phyloP scores from a whole-genome alignment of 352 stramenopile species.

The Phytophthora gonapodyides region DNA sequence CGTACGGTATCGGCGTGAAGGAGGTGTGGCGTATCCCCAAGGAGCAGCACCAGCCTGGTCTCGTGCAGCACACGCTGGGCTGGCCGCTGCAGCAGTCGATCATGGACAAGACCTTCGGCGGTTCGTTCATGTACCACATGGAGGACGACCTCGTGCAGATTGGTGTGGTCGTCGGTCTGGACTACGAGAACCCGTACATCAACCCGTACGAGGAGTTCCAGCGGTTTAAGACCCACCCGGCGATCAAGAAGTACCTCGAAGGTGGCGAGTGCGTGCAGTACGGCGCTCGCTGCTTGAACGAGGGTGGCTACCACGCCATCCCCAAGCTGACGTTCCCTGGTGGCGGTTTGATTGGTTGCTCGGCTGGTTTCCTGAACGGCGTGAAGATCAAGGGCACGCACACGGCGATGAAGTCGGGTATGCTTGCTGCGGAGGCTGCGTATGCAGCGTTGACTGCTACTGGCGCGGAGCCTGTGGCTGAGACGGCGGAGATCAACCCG shows the following conservation, averaged over 20 bases:
- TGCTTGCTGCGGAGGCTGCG: constrained; percentile 96
- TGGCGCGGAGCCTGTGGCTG: constrained; percentile 62
- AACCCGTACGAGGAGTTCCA: constrained; percentile 99
- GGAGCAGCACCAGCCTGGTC: constrained; percentile 93
- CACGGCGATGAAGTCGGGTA: constrained; percentile 98
- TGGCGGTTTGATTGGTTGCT: constrained; percentile 96
- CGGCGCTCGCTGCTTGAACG: constrained; percentile 94
- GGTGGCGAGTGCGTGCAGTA: constrained; percentile 98
- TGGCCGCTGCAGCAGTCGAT: constrained; percentile 95
- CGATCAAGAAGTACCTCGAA: constrained; percentile 93
- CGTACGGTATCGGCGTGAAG: constrained; percentile 99
- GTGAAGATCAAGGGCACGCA: constrained; percentile 99
- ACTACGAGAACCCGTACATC: constrained; percentile 99
- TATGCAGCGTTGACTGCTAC: constrained; percentile 87
- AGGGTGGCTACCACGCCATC: constrained; percentile 97
- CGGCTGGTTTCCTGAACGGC: constrained; percentile 98
- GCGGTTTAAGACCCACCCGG: constrained; percentile 98
- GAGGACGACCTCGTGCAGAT: constrained; percentile 95
- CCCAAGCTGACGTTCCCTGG: constrained; percentile 99
- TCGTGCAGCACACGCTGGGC: constrained; percentile 98
- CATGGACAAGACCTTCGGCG: constrained; percentile 96
- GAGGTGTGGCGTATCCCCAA: constrained; percentile 94
- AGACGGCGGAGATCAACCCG: constrained; percentile 73
- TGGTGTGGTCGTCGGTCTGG: constrained; percentile 97
- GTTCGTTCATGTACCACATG: constrained; percentile 99